phyloP scores from a whole-genome alignment of 768 basidiomycete genomes.

The Boletus fagicola region DNA sequence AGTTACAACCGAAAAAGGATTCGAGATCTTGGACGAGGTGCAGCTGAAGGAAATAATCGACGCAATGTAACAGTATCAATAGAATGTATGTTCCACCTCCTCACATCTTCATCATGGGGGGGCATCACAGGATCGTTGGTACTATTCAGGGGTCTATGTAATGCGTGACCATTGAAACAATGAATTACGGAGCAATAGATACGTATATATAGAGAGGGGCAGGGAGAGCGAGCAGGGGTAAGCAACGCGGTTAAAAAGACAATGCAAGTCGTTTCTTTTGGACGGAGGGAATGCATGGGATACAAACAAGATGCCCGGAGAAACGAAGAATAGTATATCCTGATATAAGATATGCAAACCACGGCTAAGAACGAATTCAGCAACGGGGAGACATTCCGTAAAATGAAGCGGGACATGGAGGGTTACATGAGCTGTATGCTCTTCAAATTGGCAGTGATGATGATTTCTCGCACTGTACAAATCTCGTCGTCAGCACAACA shows the following conservation, averaged over 20 bases:
- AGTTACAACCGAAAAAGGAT: constrained; percentile 84
- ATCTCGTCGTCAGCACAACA: constrained; percentile 2
- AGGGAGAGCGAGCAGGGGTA: neutral
- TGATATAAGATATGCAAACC: constrained; percentile 18
- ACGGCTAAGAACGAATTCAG: constrained; percentile 9
- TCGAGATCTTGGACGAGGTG: constrained; percentile 82
- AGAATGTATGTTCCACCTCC: constrained; percentile 18
- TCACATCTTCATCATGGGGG: neutral
- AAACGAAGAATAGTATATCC: constrained; percentile 17
- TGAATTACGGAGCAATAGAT: constrained; percentile 21
- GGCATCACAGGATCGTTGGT: neutral
- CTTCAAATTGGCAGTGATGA: constrained; percentile 63
- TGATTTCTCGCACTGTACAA: constrained; percentile 61
- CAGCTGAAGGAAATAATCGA: constrained; percentile 83
- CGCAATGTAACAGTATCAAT: constrained; percentile 53
- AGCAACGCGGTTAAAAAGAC: constrained; percentile 11
- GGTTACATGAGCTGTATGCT: constrained; percentile 43
- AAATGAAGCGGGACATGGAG: constrained; percentile 1
- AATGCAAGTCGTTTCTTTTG: constrained; percentile 13
- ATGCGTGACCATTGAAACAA: constrained; percentile 1
- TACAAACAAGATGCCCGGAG: constrained; percentile 16
- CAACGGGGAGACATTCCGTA: neutral
- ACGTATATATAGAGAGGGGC: constrained; percentile 21
- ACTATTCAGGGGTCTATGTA: constrained; percentile 4
- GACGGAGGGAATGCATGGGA: constrained; percentile 7